Evolutionary conservation across 305 asterid species (phyloP), one percentile per base, ranked within the genome.

Genomic region (Vinca major): DNA sequence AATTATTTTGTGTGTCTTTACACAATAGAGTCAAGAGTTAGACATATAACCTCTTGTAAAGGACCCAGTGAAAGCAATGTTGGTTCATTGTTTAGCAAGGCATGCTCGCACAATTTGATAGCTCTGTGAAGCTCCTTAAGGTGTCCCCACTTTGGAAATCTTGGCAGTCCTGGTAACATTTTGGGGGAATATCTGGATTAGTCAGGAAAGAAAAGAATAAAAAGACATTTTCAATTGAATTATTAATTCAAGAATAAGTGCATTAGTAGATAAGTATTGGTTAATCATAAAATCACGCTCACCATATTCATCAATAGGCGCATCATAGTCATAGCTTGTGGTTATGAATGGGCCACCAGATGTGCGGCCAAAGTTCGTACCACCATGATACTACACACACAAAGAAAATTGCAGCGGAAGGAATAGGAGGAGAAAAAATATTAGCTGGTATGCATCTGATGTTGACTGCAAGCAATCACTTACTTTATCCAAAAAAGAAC

Each of bases 301-400:
- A 85, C 98, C 98, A 78, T 91, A 91, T 86, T 91, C 98, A 74
- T 91, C 98, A 70, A 91, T 86, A 66, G 98, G 98, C 48, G 98
- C 98, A 81, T 91, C 94, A 75, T 91, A 91, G 83, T 91, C 98
- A 69, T 91, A 91, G 81, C 98, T 91, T 63, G 96, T 91, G 77
- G 96, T 91, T 69, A 91, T 91, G 82, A 91, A 89, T 61, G 98
- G 98, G 62, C 98, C 98, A 78, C 98, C 98, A 64, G 98, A 76
- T 70, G 98, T 91, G 79, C 98, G 95, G 70, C 98, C 98, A 83
- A 91, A 91, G 86, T 91, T 91, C 61, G 98, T 91, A 54, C 98
- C 98, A 20, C 98, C 98, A 80, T 91, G 98, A 85, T 89, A 91
- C 98, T 91, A 72, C 66, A 75, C 61, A 79, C 45, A 65, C 65